Evolutionary conservation across 257 asterid genomes (phyloP).

Genomic region (Craterostigma plantagineum): DNA sequence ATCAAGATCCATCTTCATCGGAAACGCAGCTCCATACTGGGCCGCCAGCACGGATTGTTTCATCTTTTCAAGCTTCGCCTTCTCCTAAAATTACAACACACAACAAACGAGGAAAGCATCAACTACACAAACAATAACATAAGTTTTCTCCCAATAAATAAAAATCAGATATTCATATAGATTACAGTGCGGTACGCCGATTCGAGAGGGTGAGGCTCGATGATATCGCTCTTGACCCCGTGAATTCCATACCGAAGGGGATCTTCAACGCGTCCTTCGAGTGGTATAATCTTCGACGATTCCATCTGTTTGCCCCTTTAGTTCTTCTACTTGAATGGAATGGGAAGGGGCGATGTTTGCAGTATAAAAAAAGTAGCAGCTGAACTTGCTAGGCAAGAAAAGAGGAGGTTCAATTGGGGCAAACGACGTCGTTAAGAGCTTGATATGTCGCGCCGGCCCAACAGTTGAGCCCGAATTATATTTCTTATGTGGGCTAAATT

Average conservation of each 20-base stretch:
- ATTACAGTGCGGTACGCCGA: constrained; percentile 42
- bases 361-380: too few relatives aligned
- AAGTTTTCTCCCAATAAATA: constrained; percentile 24
- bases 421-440: too few relatives aligned
- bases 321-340: background rate
- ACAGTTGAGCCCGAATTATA: too few relatives aligned
- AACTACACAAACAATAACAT: constrained; percentile 32
- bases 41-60: constrained; percentile 16
- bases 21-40: constrained; percentile 35
- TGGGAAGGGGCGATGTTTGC: too few relatives aligned
- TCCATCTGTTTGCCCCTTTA: constrained; percentile 20
- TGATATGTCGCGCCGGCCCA: too few relatives aligned
- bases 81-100: constrained; percentile 15
- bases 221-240: constrained; percentile 72
- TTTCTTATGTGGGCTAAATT: too few relatives aligned
- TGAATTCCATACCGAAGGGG: constrained; percentile 58
- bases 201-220: constrained; percentile 77
- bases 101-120: too few relatives aligned
- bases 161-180: background rate
- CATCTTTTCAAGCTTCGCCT: constrained; percentile 17
- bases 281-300: constrained; percentile 28
- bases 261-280: constrained; percentile 24
- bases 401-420: too few relatives aligned
- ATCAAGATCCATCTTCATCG: constrained; percentile 39
- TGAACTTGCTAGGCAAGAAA: too few relatives aligned